These are phyloP conservation scores for Wickerhamiella slavikovae DNA, from an alignment of 805 yeast genomes.

Conservation along the genomic window DNA sequence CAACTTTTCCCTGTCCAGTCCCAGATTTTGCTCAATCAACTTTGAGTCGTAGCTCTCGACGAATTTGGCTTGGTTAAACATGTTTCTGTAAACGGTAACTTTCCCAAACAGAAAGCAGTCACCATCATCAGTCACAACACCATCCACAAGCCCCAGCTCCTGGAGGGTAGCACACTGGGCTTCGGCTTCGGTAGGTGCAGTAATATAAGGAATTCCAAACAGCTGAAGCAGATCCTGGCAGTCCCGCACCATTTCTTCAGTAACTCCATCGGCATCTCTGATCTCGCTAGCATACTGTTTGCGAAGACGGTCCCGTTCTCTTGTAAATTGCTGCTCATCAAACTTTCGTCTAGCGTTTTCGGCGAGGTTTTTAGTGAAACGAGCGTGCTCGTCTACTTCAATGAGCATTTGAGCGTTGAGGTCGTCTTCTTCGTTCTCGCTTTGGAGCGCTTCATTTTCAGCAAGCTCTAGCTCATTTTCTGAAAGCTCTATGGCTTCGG, in stretches of 20 bases:
- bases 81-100: conserved; percentile 55
- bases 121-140: conserved; percentile 90
- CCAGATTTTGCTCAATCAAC: conserved; percentile 41
- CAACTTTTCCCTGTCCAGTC: conserved; percentile 39
- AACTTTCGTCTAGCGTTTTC: conserved; percentile 4
- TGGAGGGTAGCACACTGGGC: conserved; percentile 86
- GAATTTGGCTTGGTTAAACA: conserved; percentile 83
- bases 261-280: conserved; percentile 83
- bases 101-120: conserved; percentile 94
- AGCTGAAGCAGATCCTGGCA: conserved; percentile 72
- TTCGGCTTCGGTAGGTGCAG: conserved; percentile 98
- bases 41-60: conserved; percentile 61
- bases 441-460: conserved; percentile 15
- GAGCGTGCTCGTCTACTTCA: conserved; percentile 55
- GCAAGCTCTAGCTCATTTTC: conserved; percentile 7
- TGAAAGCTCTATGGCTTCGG: background rate
- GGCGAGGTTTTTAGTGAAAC: conserved; percentile 28
- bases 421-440: conserved; percentile 49
- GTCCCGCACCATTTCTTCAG: conserved; percentile 66
- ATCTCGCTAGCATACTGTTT: conserved; percentile 44
- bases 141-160: conserved; percentile 62
- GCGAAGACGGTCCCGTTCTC: conserved; percentile 25
- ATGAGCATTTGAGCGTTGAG: conserved; percentile 38
- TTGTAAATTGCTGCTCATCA: conserved; percentile 11
- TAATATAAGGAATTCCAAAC: conserved; percentile 85